Base-by-base conservation (phyloP, 345 rosid genomes). In the Alliaria petiolata region DNA sequence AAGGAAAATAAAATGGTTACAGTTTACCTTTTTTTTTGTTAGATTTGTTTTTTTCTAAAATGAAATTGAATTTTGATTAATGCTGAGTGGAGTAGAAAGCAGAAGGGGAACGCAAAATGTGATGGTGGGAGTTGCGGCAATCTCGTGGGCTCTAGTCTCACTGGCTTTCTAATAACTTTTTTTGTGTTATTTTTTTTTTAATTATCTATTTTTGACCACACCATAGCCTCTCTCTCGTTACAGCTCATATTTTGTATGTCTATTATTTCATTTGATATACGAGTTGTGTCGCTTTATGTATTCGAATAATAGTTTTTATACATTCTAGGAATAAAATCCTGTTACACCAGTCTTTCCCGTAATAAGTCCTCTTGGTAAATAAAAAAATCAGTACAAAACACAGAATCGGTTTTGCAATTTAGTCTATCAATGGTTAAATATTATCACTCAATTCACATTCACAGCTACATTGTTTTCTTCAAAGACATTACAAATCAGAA, bases 51-150 rank as follows among this genome's bases (percentile, higher is more conserved):
- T 36, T 15, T 9, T 30, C 6, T 4, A 50, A 49, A 8, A 8
- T 4, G 7, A 50, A 39, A 36, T 26, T 45, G 39, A 26, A n/a
- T 51, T 1, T 36, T 45, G 17, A 7, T 26, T 25, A 39, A 65
- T 64, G 85, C 90, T 84, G 93, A 86, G 84, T 13, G 85, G 86
- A 69, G 86, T 82, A 67, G 79, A 47, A 8, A 51, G 62, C 22
- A 66, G 35, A 28, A 52, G 60, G 59, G 50, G 55, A 15, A 34
- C 65, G 72, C 66, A 67, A 67, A 83, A 57, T 77, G 50, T 77
- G 65, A 71, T 76, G 20, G 72, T 81, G 53, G 80, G 75, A 17
- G 54, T 38, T 42, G 49, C 72, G 71, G 87, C 80, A 6, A 22
- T 71, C 55, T 83, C 81, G 75, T 84, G 78, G 81, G 77, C 74